These are phyloP conservation scores for Coemansia sp. DNA, from an alignment of 192 early-diverging fungal species.

Conservation along the genomic window DNA sequence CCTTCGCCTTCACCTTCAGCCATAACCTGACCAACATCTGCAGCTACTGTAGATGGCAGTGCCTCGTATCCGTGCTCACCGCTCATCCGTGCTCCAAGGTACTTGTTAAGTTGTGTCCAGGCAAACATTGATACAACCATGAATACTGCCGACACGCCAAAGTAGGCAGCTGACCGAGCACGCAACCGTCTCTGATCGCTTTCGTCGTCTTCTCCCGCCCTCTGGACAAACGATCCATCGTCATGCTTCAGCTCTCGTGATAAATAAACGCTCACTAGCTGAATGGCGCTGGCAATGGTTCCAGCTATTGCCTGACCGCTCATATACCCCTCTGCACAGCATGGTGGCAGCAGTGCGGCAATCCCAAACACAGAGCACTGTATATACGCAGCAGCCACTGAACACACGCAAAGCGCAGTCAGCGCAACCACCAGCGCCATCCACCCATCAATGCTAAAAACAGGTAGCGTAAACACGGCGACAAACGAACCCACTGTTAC, in stretches of 20 bases:
- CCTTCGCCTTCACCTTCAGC: not conserved
- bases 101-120: conserved; percentile 30
- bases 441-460: conserved; percentile 51
- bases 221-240: not conserved
- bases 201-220: not conserved
- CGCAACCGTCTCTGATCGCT: conserved; percentile 8
- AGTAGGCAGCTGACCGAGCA: conserved; percentile 30
- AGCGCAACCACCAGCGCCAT: conserved; percentile 49
- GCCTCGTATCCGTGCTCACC: conserved; percentile 4
- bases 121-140: conserved; percentile 24
- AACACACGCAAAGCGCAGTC: conserved; percentile 51
- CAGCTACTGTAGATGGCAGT: not conserved
- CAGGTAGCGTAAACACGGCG: conserved; percentile 51
- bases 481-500: conserved; percentile 54
- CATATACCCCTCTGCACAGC: conserved; percentile 71
- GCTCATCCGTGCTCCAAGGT: not conserved
- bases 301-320: conserved; percentile 66
- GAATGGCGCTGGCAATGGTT: conserved; percentile 60
- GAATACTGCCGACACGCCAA: conserved; percentile 29
- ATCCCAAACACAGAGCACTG: conserved; percentile 71
- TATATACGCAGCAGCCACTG: conserved; percentile 61
- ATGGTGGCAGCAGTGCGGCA: conserved; percentile 60
- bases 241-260: not conserved
- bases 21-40: not conserved
- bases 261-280: conserved; percentile 54